Evolutionary conservation across 257 asterid genomes (phyloP).

Genomic region (Penstemon eatonii): DNA sequence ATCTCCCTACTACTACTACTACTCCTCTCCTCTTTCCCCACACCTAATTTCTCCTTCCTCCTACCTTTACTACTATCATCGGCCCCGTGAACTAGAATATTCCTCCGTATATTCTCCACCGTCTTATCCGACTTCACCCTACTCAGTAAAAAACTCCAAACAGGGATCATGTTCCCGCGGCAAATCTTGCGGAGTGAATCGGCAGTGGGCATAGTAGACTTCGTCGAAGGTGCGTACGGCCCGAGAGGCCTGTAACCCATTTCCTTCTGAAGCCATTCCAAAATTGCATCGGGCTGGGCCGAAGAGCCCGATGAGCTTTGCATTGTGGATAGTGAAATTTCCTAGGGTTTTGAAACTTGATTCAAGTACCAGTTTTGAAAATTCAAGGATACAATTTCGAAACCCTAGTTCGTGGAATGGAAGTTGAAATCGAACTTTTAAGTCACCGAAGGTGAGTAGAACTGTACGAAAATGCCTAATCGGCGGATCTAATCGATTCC

Average conservation of each 20-base stretch:
- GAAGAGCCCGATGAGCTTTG: slow-evolving; percentile 57
- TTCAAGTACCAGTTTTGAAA: slow-evolving; percentile 24
- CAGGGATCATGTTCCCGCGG: slow-evolving; percentile 97
- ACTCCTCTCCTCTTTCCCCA: slow-evolving; percentile 42
- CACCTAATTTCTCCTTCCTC: slow-evolving; percentile 55
- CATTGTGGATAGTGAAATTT: slow-evolving; percentile 41
- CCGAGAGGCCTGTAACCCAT: slow-evolving; percentile 97
- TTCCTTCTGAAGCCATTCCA: slow-evolving; percentile 92
- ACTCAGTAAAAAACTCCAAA: slow-evolving; percentile 72
- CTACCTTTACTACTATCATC: slow-evolving; percentile 55
- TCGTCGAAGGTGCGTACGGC: slow-evolving; percentile 60
- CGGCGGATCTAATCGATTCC: slow-evolving; percentile 36
- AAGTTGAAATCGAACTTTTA: not conserved
- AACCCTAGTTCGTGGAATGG: slow-evolving; percentile 8
- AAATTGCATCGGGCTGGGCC: slow-evolving; percentile 84
- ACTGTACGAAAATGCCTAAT: slow-evolving; percentile 15
- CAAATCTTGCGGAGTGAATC: slow-evolving; percentile 87
- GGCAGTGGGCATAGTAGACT: slow-evolving; percentile 60
- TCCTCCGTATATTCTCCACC: slow-evolving; percentile 81
- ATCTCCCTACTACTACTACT: slow-evolving; percentile 67
- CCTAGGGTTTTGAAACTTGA: slow-evolving; percentile 29
- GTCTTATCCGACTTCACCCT: slow-evolving; percentile 97
- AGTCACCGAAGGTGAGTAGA: not conserved
- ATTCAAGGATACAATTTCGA: slow-evolving; percentile 22
- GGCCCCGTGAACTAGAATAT: slow-evolving; percentile 85